These are phyloP conservation scores for Grosmannia clavigera DNA, from an alignment of 2,329 filamentous ascomycete species.

Conservation along the genomic window DNA sequence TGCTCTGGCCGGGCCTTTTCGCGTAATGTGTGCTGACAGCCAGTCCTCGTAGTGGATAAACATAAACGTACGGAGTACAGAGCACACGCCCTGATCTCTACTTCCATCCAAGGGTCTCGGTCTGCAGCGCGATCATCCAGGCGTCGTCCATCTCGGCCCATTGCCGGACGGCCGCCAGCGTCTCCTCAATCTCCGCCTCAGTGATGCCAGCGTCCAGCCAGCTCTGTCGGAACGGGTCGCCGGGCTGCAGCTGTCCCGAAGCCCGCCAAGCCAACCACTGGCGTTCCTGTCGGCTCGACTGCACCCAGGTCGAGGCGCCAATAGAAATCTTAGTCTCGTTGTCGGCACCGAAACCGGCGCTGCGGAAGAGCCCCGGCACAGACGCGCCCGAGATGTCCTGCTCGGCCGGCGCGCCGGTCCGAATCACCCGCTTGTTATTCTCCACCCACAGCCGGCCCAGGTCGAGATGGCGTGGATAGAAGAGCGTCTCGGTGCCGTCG, in stretches of 20 bases:
- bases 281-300: slow-evolving; percentile 16
- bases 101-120: slow-evolving; percentile 29
- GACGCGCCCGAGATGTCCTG: slow-evolving; percentile 7
- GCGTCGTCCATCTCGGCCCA: slow-evolving; percentile 26
- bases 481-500: slow-evolving; percentile 18
- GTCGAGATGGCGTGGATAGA: slow-evolving; percentile 17
- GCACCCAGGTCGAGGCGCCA: slow-evolving; percentile 19
- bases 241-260: slow-evolving; percentile 16
- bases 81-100: slow-evolving; percentile 5
- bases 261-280: slow-evolving; percentile 17
- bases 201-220: slow-evolving; percentile 24
- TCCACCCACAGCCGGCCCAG: slow-evolving; percentile 17
- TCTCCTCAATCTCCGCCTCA: slow-evolving; percentile 22
- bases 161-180: slow-evolving; percentile 15
- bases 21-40: no score
- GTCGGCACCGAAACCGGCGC: slow-evolving; percentile 18
- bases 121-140: slow-evolving; percentile 23
- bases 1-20: no score
- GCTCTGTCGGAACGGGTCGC: slow-evolving; percentile 21
- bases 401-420: slow-evolving; percentile 6
- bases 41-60: no score
- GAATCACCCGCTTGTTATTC: slow-evolving; percentile 13
- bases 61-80: no score
- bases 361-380: slow-evolving; percentile 21
- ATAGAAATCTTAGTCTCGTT: slow-evolving; percentile 15